These are phyloP conservation scores for Sporothrix luriei DNA, from an alignment of 2,329 filamentous ascomycete species.

Conservation along the genomic window DNA sequence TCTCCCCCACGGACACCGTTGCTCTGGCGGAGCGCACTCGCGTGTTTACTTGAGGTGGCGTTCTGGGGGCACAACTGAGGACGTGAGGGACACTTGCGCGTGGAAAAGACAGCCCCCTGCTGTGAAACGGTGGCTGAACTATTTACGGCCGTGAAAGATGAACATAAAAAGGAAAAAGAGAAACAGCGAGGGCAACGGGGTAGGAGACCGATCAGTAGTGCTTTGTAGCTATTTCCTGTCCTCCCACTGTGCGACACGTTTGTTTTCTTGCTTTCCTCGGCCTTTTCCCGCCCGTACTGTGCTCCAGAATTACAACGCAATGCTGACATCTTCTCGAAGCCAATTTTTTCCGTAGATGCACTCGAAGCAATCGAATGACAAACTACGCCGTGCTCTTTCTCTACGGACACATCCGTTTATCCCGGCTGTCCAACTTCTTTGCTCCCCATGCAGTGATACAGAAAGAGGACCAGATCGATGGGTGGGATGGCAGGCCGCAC, in stretches of 20 bases:
- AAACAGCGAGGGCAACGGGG: too few relatives aligned
- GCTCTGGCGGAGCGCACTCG: slow-evolving; percentile 10
- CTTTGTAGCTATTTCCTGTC: neutral
- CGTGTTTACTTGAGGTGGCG: slow-evolving; percentile 10
- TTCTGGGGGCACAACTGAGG: neutral
- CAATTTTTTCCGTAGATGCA: too few relatives aligned
- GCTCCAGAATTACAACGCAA: too few relatives aligned
- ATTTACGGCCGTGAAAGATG: slow-evolving; percentile 21
- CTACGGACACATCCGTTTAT: neutral
- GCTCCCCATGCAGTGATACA: slow-evolving; percentile 13
- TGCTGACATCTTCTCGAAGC: too few relatives aligned
- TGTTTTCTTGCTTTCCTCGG: too few relatives aligned
- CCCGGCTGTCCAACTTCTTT: neutral
- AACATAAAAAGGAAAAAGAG: too few relatives aligned
- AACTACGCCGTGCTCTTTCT: neutral
- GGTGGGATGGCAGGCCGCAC: slow-evolving; percentile 14
- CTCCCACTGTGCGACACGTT: too few relatives aligned
- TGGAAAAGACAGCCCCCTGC: neutral
- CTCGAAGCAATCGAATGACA: too few relatives aligned
- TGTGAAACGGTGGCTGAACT: neutral
- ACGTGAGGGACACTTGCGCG: neutral
- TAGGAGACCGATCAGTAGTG: too few relatives aligned
- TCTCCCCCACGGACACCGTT: slow-evolving; percentile 18
- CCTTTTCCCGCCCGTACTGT: too few relatives aligned
- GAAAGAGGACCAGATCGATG: neutral